Evolutionary conservation across 1,284 basidiomycete species (phyloP), one percentile per base, ranked within the genome.

Genomic region (Sanguinoderma infundibulare): DNA sequence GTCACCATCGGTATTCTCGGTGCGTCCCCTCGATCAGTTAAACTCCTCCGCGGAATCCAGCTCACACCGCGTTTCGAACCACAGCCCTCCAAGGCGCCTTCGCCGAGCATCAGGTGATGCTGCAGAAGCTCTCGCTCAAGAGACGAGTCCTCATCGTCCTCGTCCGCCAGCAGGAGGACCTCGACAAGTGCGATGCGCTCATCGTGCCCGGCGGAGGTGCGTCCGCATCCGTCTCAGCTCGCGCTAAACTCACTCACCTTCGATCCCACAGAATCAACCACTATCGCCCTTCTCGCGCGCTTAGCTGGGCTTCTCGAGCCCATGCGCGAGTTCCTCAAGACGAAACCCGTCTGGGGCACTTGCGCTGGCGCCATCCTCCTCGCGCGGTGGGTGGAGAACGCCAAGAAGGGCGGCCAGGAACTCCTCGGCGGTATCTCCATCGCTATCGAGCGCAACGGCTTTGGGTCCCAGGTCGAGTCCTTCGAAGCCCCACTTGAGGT

Each of bases 321-420:
- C 1, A 81, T 99, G 5, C 83, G 86, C 42, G 82, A 84, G 44
- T 98, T 90, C 77, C 79, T 81, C 57, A 81, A 77, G 71, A 81
- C 73, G 0, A 93, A 90, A 69, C 89, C 94, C 0, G 87, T 96
- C 0, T 99, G 95, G 94, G 97, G 97, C 2, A 98, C 96, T 0
- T 99, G 97, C 75, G 97, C 97, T 0, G 97, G 97, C 20, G 96
- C 97, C 67, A 98, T 99, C 66, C 81, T 98, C 53, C 85, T 98
- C 46, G 86, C 94, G 3, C 81, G 88, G 65, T 76, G 81, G 8
- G 83, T 94, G 15, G 87, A 89, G 64, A 91, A 92, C 52, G 85
- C 89, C 12, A 97, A 96, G 80, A 91, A 88, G 70, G 94, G 92
- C 40, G 94, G 94, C 2, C 95, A 96, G 75, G 92, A 96, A 68